Conservation (phyloP, 768 basidiomycete species). For the Auriculariales sp. region DNA sequence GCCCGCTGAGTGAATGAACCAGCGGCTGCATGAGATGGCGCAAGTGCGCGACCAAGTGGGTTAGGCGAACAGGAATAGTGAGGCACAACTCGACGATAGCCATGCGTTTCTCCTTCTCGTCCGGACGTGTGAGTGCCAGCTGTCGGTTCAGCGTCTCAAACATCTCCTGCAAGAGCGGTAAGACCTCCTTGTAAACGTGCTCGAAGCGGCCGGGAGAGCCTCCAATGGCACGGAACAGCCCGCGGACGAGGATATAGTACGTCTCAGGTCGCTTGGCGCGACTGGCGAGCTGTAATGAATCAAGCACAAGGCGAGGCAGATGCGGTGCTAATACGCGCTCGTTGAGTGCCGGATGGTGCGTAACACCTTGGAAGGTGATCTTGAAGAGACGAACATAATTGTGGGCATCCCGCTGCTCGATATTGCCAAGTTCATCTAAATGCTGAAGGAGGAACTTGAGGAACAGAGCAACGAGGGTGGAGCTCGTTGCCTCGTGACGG, state of each 20-base stretch:
- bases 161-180: constrained; percentile 94
- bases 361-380: constrained; percentile 84
- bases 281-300: constrained; percentile 87
- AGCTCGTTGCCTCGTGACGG: constrained; percentile 55
- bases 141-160: constrained; percentile 88
- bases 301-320: constrained; percentile 85
- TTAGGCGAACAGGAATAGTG: constrained; percentile 89
- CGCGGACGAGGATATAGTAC: constrained; percentile 84
- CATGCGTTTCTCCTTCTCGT: constrained; percentile 51
- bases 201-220: constrained; percentile 90
- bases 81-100: constrained; percentile 95
- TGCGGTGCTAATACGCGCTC: constrained; percentile 91
- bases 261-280: constrained; percentile 83
- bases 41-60: constrained; percentile 89
- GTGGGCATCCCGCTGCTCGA: constrained; percentile 66
- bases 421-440: constrained; percentile 71
- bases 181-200: constrained; percentile 85
- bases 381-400: constrained; percentile 88
- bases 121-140: constrained; percentile 60
- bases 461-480: constrained; percentile 77
- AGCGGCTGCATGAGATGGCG: constrained; percentile 93
- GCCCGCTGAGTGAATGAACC: constrained; percentile 77
- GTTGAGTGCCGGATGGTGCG: constrained; percentile 54
- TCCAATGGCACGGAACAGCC: constrained; percentile 84
- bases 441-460: constrained; percentile 74